phyloP scores from a whole-genome alignment of 2,329 filamentous ascomycete genomes.

The Xylariaceae sp. region DNA sequence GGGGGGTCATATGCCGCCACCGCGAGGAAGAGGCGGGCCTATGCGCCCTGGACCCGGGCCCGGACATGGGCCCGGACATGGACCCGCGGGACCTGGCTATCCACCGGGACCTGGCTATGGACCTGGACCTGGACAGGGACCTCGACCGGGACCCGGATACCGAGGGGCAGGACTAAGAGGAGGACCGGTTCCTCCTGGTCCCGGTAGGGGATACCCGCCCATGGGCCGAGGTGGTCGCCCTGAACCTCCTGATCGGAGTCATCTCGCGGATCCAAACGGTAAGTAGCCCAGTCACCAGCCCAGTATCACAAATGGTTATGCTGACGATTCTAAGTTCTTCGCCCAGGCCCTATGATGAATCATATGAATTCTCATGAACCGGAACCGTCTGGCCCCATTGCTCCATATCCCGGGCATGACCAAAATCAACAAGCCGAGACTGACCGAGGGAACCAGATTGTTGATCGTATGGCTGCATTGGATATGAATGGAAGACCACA shows the following conservation, averaged over 20 bases:
- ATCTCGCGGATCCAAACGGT: constrained; percentile 35
- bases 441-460: constrained; percentile 38
- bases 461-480: constrained; percentile 40
- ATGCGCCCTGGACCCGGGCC: constrained; percentile 22
- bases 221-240: constrained; percentile 28
- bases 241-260: constrained; percentile 36
- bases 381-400: constrained; percentile 40
- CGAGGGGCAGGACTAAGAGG: constrained; percentile 16
- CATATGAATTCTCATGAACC: constrained; percentile 29
- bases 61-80: constrained; percentile 25
- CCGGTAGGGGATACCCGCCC: constrained; percentile 18
- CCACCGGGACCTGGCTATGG: constrained; percentile 23
- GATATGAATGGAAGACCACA: constrained; percentile 35
- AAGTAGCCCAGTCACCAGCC: constrained; percentile 12
- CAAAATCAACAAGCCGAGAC: constrained; percentile 36
- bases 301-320: neutral
- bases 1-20: constrained; percentile 39
- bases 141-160: constrained; percentile 18
- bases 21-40: constrained; percentile 37
- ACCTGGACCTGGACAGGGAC: neutral
- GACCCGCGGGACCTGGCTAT: neutral
- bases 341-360: constrained; percentile 22
- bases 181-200: constrained; percentile 22
- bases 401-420: constrained; percentile 39
- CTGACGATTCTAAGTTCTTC: constrained; percentile 25